Base-by-base conservation (phyloP, 352 stramenopile species). In the Phytophthora pseudosyringae region DNA sequence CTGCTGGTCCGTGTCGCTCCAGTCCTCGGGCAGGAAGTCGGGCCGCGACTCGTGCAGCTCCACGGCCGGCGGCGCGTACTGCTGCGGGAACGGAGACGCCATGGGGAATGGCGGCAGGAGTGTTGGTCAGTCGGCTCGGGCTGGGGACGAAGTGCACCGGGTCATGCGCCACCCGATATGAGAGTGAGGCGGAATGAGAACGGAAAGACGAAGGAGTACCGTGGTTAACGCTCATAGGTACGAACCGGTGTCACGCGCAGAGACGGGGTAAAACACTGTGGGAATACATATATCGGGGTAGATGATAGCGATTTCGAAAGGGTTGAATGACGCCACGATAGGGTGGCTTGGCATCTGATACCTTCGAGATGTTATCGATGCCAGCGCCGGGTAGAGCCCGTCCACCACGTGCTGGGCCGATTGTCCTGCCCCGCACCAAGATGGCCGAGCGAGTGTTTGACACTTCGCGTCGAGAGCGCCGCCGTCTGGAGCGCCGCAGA, bases 1-100 rank as follows among this genome's bases (percentile, higher is more conserved):
- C 54, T 69, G 67, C 49, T 83, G 74, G 49, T 83, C 74, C 11
- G 64, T 76, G 47, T 78, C 64, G 49, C 55, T 80, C 74, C 74
- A 83, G 49, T 76, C 61, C 39, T 75, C 63, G 9, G 74, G 74
- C 3, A 83, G 61, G 51, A 72, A 58, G 49, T 66, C 35, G 2
- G 28, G 33, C 3, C 5, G 43, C 15, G 32, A 29, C 40, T 69
- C 59, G 11, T 68, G 62, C 41, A 66, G 55, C 25, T 78, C 60
- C 44, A 69, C 60, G 58, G 43, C 26, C 35, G 58, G 31, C 41
- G 41, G 58, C 39, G 47, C 44, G 31, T 59, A 56, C 29, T 50
- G 44, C 12, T 58, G 36, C 15, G 33, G 49, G 52, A 74, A 77
- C 46, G 64, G 58, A 44, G 63, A 62, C 63, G 52, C 57, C 67